phyloP scores from a whole-genome alignment of 1,284 basidiomycete genomes.

The Moesziomyces globuligerus region DNA sequence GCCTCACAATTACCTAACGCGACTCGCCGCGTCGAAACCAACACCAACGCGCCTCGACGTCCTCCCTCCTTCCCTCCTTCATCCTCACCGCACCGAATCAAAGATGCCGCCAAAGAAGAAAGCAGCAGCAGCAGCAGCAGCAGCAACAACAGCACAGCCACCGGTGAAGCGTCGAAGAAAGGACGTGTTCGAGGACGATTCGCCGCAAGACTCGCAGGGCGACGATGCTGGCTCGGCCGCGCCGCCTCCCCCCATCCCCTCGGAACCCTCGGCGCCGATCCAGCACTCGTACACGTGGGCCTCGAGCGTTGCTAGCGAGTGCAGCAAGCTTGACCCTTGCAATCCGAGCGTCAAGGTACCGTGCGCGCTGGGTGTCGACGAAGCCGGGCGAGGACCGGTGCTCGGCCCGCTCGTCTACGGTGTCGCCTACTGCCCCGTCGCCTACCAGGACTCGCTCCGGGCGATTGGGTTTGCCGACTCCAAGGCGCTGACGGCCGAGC shows the following conservation, averaged over 20 bases:
- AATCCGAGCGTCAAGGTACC: constrained; percentile 40
- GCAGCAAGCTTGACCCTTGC: constrained; percentile 20
- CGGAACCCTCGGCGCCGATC: constrained; percentile 32
- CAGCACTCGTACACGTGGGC: constrained; percentile 39
- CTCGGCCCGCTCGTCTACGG: constrained; percentile 93
- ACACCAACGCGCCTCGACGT: constrained; percentile 7
- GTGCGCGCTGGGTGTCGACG: constrained; percentile 83
- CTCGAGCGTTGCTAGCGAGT: constrained; percentile 33
- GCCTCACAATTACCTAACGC: constrained; percentile 27
- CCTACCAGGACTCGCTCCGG: constrained; percentile 79
- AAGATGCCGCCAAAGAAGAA: constrained; percentile 29
- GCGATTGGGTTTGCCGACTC: constrained; percentile 93
- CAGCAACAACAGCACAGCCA: neutral
- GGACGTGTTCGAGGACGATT: constrained; percentile 2
- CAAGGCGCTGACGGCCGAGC: constrained; percentile 81
- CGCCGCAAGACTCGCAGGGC: constrained; percentile 4
- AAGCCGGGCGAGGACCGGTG: constrained; percentile 93
- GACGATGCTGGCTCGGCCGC: constrained; percentile 6
- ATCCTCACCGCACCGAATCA: neutral
- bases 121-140: neutral
- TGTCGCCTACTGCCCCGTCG: constrained; percentile 86
- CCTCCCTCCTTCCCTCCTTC: neutral
- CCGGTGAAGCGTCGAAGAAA: constrained; percentile 10
- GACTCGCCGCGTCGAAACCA: constrained; percentile 18
- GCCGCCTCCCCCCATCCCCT: constrained; percentile 41